Percentiles rank a stretch among this genome's conserved stretches.
These are phyloP conservation scores for Sphaerulina populicola DNA, from an alignment of 2,329 filamentous ascomycete species.

Conservation along the genomic window DNA sequence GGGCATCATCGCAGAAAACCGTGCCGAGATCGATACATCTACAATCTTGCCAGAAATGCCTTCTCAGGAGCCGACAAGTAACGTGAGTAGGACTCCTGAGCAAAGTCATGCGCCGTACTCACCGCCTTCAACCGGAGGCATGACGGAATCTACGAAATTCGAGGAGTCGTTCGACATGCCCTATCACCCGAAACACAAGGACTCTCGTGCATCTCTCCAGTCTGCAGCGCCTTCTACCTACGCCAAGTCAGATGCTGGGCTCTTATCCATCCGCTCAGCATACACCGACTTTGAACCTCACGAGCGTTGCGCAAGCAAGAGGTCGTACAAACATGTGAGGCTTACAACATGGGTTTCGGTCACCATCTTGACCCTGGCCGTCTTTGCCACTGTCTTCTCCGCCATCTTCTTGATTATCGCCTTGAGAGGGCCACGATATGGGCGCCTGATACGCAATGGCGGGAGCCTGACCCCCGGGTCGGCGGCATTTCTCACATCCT, in stretches of 20 bases:
- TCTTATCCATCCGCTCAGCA: conserved; percentile 18
- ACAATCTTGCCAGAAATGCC: conserved; percentile 11
- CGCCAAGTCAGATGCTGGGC: conserved; percentile 24
- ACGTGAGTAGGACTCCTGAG: conserved; percentile 13
- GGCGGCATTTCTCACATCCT: conserved; percentile 58
- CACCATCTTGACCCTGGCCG: conserved; percentile 39
- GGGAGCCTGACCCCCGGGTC: conserved; percentile 51
- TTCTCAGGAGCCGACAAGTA: conserved; percentile 14
- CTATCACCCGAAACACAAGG: conserved; percentile 13
- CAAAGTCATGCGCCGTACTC: conserved; percentile 17
- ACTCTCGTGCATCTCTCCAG: conserved; percentile 20
- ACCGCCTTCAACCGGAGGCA: conserved; percentile 20
- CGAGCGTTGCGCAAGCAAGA: conserved; percentile 19
- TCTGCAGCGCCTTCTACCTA: conserved; percentile 22
- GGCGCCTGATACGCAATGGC: conserved; percentile 46
- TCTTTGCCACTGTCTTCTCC: conserved; percentile 59
- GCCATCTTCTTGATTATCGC: conserved; percentile 58
- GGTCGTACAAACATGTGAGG: conserved; percentile 9
- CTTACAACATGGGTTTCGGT: conserved; percentile 41
- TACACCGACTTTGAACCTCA: conserved; percentile 25
- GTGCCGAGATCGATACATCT: neutral
- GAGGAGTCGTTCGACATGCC: conserved; percentile 15
- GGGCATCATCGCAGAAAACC: conserved; percentile 27
- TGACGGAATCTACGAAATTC: conserved; percentile 23
- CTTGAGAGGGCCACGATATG: conserved; percentile 55